Evolutionary conservation across 148 eudicot species (phyloP), one percentile per base, ranked within the genome.

Genomic region (Tetragonia tetragonoides): DNA sequence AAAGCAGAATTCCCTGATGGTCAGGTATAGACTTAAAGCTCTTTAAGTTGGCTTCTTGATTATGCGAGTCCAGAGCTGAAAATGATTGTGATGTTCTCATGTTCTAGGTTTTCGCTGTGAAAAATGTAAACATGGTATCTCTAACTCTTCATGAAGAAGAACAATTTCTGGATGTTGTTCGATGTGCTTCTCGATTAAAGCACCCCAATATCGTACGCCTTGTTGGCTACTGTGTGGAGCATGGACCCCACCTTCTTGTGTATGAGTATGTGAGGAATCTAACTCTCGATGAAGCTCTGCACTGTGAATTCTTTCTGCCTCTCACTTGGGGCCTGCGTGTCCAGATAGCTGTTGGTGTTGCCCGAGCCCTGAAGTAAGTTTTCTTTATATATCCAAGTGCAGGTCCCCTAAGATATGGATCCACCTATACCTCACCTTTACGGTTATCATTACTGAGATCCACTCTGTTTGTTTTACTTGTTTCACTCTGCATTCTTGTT

Each of bases 311-410:
- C 66, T 87, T 83, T 71, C 70, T 80, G 80, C 89, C 95, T 20
- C 94, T 95, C 78, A 87, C 92, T 59, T 95, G 99, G 99, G 87
- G 85, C 70, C 85, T 81, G 42, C 96, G 99, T 38, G 84, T 93
- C 70, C 86, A 83, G 71, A 86, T 95, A 81, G 97, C 97, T 83
- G 79, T 93, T 82, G 93, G 97, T 42, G 75, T 91, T 77, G 94
- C 95, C 66, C 87, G 81, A 70, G 95, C 93, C 68, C 67, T 95
- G 83, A 71, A 90, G 99, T 95, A 87, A 87, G 99, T 77, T 53
- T 34, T 70, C 56, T 20, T 44, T 59, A 41, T 69, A 10, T 5
- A 41, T 66, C 73, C 15, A 69, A 16, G 2, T 61, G 61, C 63
- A 60, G 10, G 3, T 69, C 11, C 68, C 39, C 7, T 4, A 59